Conservation (phyloP, 768 basidiomycete species). For the Lactifluus echinatus region DNA sequence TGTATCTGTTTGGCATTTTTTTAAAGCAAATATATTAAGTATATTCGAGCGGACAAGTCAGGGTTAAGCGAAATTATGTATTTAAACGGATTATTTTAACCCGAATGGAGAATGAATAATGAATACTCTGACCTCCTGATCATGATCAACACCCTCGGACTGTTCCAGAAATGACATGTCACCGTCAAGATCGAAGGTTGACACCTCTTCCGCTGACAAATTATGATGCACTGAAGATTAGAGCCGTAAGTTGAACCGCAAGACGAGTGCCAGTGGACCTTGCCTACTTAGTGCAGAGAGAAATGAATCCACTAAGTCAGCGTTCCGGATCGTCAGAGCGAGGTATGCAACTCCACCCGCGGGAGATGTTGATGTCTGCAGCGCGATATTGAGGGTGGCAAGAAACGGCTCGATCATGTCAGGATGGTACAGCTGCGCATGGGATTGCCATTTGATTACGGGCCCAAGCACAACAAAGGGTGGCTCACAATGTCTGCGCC, state of each 20-base stretch:
- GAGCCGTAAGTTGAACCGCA: background rate
- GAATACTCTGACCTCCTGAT: conserved; percentile 6
- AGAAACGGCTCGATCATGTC: conserved; percentile 17
- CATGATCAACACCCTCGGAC: conserved; percentile 10
- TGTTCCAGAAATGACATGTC: conserved; percentile 2
- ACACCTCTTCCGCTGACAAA: conserved; percentile 8
- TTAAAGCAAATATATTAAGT: no score
- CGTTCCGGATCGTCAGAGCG: conserved; percentile 17
- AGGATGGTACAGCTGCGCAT: conserved; percentile 9
- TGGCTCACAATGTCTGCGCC: conserved; percentile 58
- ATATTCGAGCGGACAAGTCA: no score
- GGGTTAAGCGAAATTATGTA: no score
- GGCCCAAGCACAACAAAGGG: background rate
- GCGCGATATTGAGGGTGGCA: conserved; percentile 13
- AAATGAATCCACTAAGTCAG: conserved; percentile 10
- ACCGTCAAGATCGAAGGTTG: background rate
- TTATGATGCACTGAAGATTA: conserved; percentile 3
- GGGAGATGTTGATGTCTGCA: conserved; percentile 1
- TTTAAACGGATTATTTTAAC: no score
- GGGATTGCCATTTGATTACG: background rate
- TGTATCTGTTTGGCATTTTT: no score
- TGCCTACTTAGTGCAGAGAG: conserved; percentile 8
- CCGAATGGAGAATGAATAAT: background rate
- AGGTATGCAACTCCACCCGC: conserved; percentile 12
- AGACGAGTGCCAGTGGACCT: background rate